Conservation (phyloP, 306 rosid genomes). For the Vicia sativa region DNA sequence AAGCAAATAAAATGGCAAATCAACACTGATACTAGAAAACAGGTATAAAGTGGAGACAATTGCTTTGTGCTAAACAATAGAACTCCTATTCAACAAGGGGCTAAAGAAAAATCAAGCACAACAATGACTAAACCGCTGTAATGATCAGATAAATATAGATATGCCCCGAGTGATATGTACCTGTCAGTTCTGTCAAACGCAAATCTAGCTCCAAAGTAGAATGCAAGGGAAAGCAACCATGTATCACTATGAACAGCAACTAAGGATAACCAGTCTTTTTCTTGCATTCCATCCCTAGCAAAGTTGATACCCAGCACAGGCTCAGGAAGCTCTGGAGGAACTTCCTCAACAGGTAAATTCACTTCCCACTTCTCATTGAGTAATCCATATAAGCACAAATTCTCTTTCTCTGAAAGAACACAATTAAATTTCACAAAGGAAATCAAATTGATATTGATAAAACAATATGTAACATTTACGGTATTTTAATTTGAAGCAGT, state of each 20-base stretch:
- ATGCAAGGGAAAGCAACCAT: slow-evolving; percentile 87
- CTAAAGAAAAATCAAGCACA: not conserved
- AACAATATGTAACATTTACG: not conserved
- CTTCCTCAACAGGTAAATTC: slow-evolving; percentile 94
- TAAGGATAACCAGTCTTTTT: slow-evolving; percentile 82
- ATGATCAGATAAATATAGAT: slow-evolving; percentile 24
- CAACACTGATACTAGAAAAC: slow-evolving; percentile 8
- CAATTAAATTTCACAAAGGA: slow-evolving; percentile 21
- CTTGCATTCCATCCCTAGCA: slow-evolving; percentile 94
- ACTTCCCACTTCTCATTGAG: slow-evolving; percentile 92
- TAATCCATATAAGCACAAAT: slow-evolving; percentile 83
- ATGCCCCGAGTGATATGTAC: slow-evolving; percentile 40
- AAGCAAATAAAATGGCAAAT: slow-evolving; percentile 31
- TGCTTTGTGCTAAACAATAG: not conserved
- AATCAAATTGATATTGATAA: slow-evolving; percentile 25
- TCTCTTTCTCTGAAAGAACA: slow-evolving; percentile 82
- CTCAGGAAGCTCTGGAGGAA: slow-evolving; percentile 95
- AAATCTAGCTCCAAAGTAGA: slow-evolving; percentile 91
- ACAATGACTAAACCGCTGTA: slow-evolving; percentile 17
- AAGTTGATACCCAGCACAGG: slow-evolving; percentile 92
- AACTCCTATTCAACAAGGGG: slow-evolving; percentile 3
- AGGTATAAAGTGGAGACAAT: slow-evolving; percentile 23
- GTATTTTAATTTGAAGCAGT: not conserved
- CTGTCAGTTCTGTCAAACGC: slow-evolving; percentile 78
- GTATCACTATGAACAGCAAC: slow-evolving; percentile 92